Evolutionary conservation across 2,329 filamentous ascomycete species (phyloP).

Genomic region (Purpureocillium lavendulum): DNA sequence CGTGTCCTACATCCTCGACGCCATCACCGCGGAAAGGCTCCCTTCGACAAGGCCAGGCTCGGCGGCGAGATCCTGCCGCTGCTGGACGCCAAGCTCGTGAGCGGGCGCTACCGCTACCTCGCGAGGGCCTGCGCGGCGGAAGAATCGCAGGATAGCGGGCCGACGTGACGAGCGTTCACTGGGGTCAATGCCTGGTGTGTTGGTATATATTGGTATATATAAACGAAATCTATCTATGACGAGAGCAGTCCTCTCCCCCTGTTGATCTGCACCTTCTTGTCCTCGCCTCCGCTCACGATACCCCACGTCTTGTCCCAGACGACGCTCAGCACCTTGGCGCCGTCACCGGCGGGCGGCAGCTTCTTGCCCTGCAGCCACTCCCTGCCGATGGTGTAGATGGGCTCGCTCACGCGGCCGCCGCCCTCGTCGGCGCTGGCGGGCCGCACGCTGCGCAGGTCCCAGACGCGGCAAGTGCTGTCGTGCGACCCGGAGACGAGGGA

Average conservation of each 20-base stretch:
- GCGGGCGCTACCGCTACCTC: constrained; percentile 18
- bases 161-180: too few relatives aligned
- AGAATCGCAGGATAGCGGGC: background rate
- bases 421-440: constrained; percentile 51
- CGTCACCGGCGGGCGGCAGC: constrained; percentile 64
- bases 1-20: constrained; percentile 48
- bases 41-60: constrained; percentile 39
- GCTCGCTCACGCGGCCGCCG: constrained; percentile 58
- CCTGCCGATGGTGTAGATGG: constrained; percentile 67
- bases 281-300: constrained; percentile 86
- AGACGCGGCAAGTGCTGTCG: constrained; percentile 86
- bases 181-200: too few relatives aligned
- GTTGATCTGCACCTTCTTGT: constrained; percentile 92
- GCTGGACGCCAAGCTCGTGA: constrained; percentile 15
- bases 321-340: constrained; percentile 83
- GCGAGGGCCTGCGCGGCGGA: constrained; percentile 11
- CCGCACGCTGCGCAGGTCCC: constrained; percentile 75
- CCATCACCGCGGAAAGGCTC: constrained; percentile 41
- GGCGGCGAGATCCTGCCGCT: constrained; percentile 31
- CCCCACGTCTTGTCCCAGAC: constrained; percentile 80
- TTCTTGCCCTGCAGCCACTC: constrained; percentile 61
- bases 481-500: constrained; percentile 84
- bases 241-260: constrained; percentile 47
- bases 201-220: background rate
- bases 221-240: constrained; percentile 16